Base-by-base conservation (phyloP, 495 filamentous ascomycete species). In the Xylaria castorea region DNA sequence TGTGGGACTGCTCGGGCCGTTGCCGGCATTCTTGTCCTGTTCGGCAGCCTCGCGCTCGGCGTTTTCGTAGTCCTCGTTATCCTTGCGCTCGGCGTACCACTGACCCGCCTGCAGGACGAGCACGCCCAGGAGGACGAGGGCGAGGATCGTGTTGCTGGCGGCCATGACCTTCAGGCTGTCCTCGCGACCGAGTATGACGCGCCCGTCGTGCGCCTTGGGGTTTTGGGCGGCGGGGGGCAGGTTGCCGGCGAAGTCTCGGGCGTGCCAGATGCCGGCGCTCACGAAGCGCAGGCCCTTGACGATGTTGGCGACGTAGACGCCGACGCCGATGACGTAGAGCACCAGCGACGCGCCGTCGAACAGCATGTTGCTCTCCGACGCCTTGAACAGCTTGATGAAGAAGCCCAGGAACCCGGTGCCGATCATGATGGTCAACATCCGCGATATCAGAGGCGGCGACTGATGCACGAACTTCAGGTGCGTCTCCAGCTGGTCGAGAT, bases 11-110 rank as follows among this genome's bases (percentile, higher is more conserved):
- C 72, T 68, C 18, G 70, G 30, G 71, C 77, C 67, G 71, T 80
- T 36, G 40, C 30, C 44, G 40, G 42, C 44, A 70, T 71, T 64
- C 73, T 81, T 79, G 74, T 78, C 82, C 81, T 87, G 85, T 74
- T 85, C 86, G 73, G 83, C 83, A 65, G 80, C 82, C 82, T 89
- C 85, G 78, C 85, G 82, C 55, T 87, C 84, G 69, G 92, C 85
- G 74, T 84, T 83, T 80, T 89, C 91, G 73, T 85, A 86, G 83
- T 98, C 95, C 82, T 94, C 91, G 78, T 85, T 85, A 81, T 98
- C 94, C 88, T 96, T 97, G 73, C 91, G 84, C 87, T 97, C 94
- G 34, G 97, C 96, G 85, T 99, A 99, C 96, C 96, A 99, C 87
- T 98, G 95, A 16, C 97, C 96, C 9, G 94, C 95, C 89, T 99